Base-by-base conservation (phyloP, 768 basidiomycete genomes). In the Calocybe indica region DNA sequence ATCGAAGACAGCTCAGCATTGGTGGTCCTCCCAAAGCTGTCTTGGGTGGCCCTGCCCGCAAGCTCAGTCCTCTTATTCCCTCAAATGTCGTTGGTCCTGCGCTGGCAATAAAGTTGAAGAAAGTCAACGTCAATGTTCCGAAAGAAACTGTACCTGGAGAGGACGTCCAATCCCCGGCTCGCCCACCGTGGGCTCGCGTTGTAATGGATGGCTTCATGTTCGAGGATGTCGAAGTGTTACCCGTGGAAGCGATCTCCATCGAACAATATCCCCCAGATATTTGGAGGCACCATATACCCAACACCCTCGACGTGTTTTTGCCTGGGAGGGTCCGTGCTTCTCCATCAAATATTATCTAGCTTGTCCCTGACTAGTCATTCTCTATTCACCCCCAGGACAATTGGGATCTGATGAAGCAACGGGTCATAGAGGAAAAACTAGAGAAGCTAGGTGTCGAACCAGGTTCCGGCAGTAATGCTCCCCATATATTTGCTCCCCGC, bases 1-100 rank as follows among this genome's bases (percentile, higher is more conserved):
- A 73, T 58, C 74, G 84, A 61, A 74, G 87, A 37, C 78, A 86
- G 48, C 76, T 85, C 38, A 88, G 83, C 60, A 79, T 86, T 37
- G 90, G 90, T 9, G 90, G 90, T 6, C 90, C 90, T n/a, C 90
- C 90, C 7, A 92, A 92, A 62, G 90, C 90, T 1, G 76, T 81
- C 0, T 67, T 92, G 2, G 90, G 90, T 12, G 90, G 90, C 0
- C 88, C 85, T 9, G 78, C 80, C 39, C 78, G 85, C 39, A 92
- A 87, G 66, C 73, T 82, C 43, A 86, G 82, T 62, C 87, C 88
- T 8, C 65, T 85, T 49, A 73, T 79, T 7, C 49, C 60, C 7
- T 59, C 63, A 8, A 59, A 61, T 10, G 62, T 64, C 12, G 52
- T 58, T 32, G 56, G 57, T 22, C 54, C 63, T 31, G 29, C 60